A percentile compares a stretch with the other conserved stretches of the same genome.
Conservation (phyloP, 2,329 filamentous ascomycete species). For the Aspergillus sp. region DNA sequence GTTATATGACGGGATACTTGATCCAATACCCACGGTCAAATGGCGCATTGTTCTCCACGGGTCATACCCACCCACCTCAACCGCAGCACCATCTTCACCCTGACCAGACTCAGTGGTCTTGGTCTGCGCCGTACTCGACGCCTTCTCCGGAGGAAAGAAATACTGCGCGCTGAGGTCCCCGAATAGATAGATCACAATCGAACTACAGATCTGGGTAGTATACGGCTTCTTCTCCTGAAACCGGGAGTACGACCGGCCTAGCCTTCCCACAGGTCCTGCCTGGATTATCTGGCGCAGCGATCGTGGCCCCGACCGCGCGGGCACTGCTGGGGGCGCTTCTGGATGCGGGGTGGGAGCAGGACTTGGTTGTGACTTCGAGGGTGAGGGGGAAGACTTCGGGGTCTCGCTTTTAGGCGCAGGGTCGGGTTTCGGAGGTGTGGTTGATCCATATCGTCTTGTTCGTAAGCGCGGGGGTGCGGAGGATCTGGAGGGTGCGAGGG, state of each 20-base stretch:
- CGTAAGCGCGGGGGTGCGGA: slow-evolving; percentile 9
- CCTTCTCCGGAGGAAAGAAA: slow-evolving; percentile 49
- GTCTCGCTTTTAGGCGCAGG: slow-evolving; percentile 3
- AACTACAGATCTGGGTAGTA: slow-evolving; percentile 73
- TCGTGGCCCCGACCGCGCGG: slow-evolving; percentile 18
- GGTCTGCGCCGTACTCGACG: slow-evolving; percentile 15
- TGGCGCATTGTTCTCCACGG: slow-evolving; percentile 68
- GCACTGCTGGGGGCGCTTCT: slow-evolving; percentile 18
- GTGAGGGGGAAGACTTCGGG: neutral
- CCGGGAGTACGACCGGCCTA: slow-evolving; percentile 59
- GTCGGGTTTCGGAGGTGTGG: slow-evolving; percentile 8
- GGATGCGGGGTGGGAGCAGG: slow-evolving; percentile 19
- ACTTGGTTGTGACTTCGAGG: neutral
- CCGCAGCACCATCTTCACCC: slow-evolving; percentile 20
- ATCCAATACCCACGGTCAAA: slow-evolving; percentile 70
- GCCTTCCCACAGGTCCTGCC: slow-evolving; percentile 32
- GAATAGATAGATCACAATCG: slow-evolving; percentile 74
- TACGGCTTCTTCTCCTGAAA: slow-evolving; percentile 72
- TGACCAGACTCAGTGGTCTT: slow-evolving; percentile 27
- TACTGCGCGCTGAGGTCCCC: slow-evolving; percentile 77
- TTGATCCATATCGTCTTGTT: slow-evolving; percentile 15
- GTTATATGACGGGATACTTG: slow-evolving; percentile 74
- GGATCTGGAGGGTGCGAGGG: slow-evolving; percentile 4
- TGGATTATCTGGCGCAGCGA: slow-evolving; percentile 32
- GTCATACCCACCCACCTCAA: slow-evolving; percentile 56